Evolutionary conservation across 2,329 filamentous ascomycete species (phyloP), one percentile per base, ranked within the genome.

Genomic region (Trichoderma endophyticum): DNA sequence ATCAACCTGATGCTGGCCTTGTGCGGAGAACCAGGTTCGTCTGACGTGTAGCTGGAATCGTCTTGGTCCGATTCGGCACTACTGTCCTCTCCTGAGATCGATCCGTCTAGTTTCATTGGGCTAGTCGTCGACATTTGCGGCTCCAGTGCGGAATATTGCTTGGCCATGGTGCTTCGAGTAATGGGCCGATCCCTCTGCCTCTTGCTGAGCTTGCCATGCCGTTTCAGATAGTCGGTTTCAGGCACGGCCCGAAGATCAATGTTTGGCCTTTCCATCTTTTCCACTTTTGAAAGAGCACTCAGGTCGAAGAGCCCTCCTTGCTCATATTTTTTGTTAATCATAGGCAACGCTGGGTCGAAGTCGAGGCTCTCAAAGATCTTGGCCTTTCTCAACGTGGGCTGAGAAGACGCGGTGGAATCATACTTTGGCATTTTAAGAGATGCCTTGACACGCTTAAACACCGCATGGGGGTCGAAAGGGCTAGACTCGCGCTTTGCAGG

Each of bases 251-350:
- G 80, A 5, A 77, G 74, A 30, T 79, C 78, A 54, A 75, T 74
- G 54, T 75, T 81, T 24, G 75, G 72, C 39, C 76, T 80, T 59
- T 77, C 78, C 56, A 80, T 77, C 61, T 71, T 71, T 60, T 77
- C 78, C 54, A 80, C 77, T 56, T 71, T 71, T 69, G 78, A 76
- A 24, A 80, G 77, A 75, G 81, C 77, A 64, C 77, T 77, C 77
- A 78, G 87, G 72, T 87, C 84, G 73, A 87, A 90, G 2, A 84
- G 82, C 15, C 88, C 88, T 5, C 85, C 86, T 60, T 85, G 84
- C 74, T 88, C 85, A 73, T 90, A 90, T 74, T 90, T 90, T 74
- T 86, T 88, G 74, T 86, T 88, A 57, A 88, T 86, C 70, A 85
- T 78, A 0, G 87, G 85, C 36, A 89, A 80, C 18, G 82, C 82